A percentile compares a stretch with the other conserved stretches of the same genome.
Evolutionary conservation across 1,284 basidiomycete species (phyloP).

Genomic region (Austroboletus niveus): DNA sequence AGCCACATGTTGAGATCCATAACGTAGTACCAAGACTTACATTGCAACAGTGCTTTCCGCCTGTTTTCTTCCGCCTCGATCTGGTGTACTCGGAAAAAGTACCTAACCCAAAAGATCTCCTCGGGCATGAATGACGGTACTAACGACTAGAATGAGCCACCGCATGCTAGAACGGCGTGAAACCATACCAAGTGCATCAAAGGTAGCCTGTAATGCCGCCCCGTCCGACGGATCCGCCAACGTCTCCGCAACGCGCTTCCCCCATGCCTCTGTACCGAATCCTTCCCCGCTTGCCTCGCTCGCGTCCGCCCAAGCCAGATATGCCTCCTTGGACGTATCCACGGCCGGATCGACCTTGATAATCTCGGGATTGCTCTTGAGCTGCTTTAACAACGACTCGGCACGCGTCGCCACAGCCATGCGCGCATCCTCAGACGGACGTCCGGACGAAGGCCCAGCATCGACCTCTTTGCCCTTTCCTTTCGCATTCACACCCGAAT

Average conservation of each 20-base stretch:
- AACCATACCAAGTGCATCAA: slow-evolving; percentile 60
- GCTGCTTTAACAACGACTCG: slow-evolving; percentile 70
- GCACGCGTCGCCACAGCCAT: slow-evolving; percentile 69
- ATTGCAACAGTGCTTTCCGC: slow-evolving; percentile 77
- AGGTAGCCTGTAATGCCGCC: slow-evolving; percentile 54
- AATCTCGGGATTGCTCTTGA: slow-evolving; percentile 76
- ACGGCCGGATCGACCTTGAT: slow-evolving; percentile 74
- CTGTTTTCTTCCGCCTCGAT: slow-evolving; percentile 82
- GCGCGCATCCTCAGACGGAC: slow-evolving; percentile 42
- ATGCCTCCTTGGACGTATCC: slow-evolving; percentile 59
- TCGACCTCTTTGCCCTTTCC: slow-evolving; percentile 43
- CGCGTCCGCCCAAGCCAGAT: slow-evolving; percentile 55
- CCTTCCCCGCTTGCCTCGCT: slow-evolving; percentile 49
- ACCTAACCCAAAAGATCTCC: slow-evolving; percentile 85
- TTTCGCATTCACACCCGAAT: slow-evolving; percentile 14
- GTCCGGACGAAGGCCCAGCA: slow-evolving; percentile 32
- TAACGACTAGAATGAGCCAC: slow-evolving; percentile 30
- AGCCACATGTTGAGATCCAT: slow-evolving; percentile 1
- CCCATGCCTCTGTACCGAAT: slow-evolving; percentile 62
- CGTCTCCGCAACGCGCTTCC: slow-evolving; percentile 46
- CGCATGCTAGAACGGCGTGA: slow-evolving; percentile 1
- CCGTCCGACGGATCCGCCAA: slow-evolving; percentile 55
- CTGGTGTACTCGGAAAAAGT: slow-evolving; percentile 88
- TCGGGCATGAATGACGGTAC: slow-evolving; percentile 71
- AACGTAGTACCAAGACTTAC: slow-evolving; percentile 39